Evolutionary conservation across 129 eudicot genomes (phyloP), one percentile per base, ranked within the genome.

Genomic region (Flaveria robusta): DNA sequence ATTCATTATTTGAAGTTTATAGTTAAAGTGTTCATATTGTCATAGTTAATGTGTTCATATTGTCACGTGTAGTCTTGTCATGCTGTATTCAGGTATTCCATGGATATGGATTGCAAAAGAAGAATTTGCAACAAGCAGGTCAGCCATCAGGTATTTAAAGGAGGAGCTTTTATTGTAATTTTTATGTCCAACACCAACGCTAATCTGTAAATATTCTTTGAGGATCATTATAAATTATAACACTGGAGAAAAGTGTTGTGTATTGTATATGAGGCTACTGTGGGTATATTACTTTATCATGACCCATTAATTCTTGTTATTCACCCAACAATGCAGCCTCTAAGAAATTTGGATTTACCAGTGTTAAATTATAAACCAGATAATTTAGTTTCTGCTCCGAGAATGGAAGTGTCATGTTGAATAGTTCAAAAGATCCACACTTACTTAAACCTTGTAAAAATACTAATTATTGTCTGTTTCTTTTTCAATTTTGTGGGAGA

Each of bases 111-210:
- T 66, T 69, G 50, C 89, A 55, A 72, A 86, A 82, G 72, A 84
- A 81, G 70, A 86, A 78, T 84, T 73, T 56, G 54, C 77, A 74
- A 63, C 68, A 65, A 39, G 47, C 75, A 29, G 82, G 83, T 67
- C 84, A 68, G 65, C 62, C 52, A 65, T 66, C 89, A 81, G 96
- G 92, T 90, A 62, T 69, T 15, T 68, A 50, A 19, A 72, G 67
- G 67, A 50, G 63, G 64, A 29, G 41, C 43, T 4, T 79, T 45
- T 72, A 29, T 62, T 68, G 19, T 47, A 4, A 34, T 58, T 18
- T 45, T 74, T 24, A 26, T 75, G 62, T 31, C 22, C 23, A 63
- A 47, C 63, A 19, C 58, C 26, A 72, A 69, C 58, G 41, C 71
- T 66, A 66, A 66, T 22, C n/a, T 37, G n/a, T 62, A 67, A 18